phyloP scores from a whole-genome alignment of 306 rosid species.

The Hippophae gyantsensis region DNA sequence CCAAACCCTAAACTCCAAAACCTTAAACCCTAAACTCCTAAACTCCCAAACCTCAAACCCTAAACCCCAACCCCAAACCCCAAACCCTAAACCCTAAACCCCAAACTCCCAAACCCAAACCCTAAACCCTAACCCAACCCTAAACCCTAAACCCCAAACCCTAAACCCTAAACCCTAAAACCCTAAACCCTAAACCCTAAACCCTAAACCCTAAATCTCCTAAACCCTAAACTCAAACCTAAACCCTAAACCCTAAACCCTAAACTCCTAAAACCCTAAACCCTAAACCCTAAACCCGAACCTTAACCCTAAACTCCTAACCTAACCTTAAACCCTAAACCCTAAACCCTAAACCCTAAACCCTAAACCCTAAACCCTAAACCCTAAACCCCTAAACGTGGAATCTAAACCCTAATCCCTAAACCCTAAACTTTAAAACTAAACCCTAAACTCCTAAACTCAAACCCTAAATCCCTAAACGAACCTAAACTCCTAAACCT shows the following conservation, averaged over 20 bases:
- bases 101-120: too few species aligned
- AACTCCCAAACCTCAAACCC: too few species aligned
- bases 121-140: slow-evolving; percentile 17
- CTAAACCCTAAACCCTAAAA: slow-evolving; percentile 15
- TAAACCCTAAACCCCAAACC: slow-evolving; percentile 16
- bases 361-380: slow-evolving; percentile 16
- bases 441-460: slow-evolving; percentile 4
- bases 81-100: too few species aligned
- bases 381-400: slow-evolving; percentile 5
- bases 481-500: too few species aligned
- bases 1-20: slow-evolving; percentile 20
- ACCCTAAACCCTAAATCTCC: slow-evolving; percentile 12
- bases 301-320: slow-evolving; percentile 8
- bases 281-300: slow-evolving; percentile 1
- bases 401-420: slow-evolving; percentile 3
- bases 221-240: slow-evolving; percentile 15
- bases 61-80: too few species aligned
- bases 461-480: too few species aligned
- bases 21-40: slow-evolving; percentile 13
- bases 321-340: slow-evolving; percentile 14
- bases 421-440: slow-evolving; percentile 5
- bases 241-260: slow-evolving; percentile 15
- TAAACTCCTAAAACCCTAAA: neutral
- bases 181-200: slow-evolving; percentile 10
- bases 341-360: slow-evolving; percentile 14